Evolutionary conservation across 2,329 filamentous ascomycete species (phyloP).

Genomic region (Exophiala calicioides): DNA sequence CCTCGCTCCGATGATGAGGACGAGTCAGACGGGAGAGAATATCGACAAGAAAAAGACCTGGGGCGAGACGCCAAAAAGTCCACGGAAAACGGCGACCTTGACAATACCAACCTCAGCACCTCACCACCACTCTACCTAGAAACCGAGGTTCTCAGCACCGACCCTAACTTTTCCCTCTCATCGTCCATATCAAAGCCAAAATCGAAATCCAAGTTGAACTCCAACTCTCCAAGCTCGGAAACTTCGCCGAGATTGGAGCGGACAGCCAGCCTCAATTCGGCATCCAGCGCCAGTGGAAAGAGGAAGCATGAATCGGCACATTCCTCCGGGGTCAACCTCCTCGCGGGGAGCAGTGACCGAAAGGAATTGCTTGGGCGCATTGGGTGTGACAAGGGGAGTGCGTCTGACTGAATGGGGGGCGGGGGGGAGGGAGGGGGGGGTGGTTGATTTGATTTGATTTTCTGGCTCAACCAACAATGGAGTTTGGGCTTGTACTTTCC

Average conservation of each 20-base stretch:
- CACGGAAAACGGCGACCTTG: conserved; percentile 10
- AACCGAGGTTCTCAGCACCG: conserved; percentile 27
- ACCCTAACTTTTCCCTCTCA: conserved; percentile 23
- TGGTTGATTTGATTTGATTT: too few species aligned
- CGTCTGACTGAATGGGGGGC: conserved; percentile 19
- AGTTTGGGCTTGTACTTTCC: too few species aligned
- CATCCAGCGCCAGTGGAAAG: conserved; percentile 8
- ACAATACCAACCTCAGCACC: conserved; percentile 18
- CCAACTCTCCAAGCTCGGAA: conserved; percentile 9
- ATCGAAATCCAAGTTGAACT: conserved; percentile 10
- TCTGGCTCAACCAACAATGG: not conserved
- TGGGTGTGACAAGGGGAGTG: conserved; percentile 35
- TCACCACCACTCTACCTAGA: conserved; percentile 25
- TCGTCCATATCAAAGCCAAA: conserved; percentile 14
- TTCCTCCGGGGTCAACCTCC: conserved; percentile 29
- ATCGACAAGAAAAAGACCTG: not conserved
- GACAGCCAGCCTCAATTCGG: not conserved
- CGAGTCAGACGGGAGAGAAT: conserved; percentile 54
- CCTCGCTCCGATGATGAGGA: conserved; percentile 82
- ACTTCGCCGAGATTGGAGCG: conserved; percentile 11
- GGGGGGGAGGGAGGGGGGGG: too few species aligned
- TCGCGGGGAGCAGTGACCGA: conserved; percentile 28
- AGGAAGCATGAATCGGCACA: conserved; percentile 29
- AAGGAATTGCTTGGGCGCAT: conserved; percentile 38
- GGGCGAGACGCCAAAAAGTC: not conserved